These are phyloP conservation scores for Talaromyces sp. DNA, from an alignment of 2,329 filamentous ascomycete species.

Conservation along the genomic window DNA sequence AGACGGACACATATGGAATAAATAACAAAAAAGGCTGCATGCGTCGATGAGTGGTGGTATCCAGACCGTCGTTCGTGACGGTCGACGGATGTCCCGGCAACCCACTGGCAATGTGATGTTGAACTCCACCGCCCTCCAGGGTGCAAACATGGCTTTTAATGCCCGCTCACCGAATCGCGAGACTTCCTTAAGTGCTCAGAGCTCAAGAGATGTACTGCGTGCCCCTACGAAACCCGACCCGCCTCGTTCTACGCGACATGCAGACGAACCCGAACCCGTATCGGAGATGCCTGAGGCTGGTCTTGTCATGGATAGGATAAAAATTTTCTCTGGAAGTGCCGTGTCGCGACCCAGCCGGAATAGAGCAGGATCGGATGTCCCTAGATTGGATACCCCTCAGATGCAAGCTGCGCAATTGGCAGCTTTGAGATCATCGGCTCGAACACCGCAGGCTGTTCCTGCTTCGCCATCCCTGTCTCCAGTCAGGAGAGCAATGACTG, in stretches of 20 bases:
- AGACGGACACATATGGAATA: not conserved
- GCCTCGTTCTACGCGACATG: slow-evolving; percentile 23
- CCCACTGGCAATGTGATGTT: slow-evolving; percentile 23
- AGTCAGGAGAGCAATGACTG: slow-evolving; percentile 3
- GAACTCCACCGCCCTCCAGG: slow-evolving; percentile 33
- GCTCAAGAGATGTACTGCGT: slow-evolving; percentile 23
- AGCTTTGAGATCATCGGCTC: slow-evolving; percentile 29
- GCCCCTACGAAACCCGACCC: slow-evolving; percentile 26
- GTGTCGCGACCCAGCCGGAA: not conserved
- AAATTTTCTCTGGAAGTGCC: slow-evolving; percentile 30
- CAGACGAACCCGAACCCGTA: slow-evolving; percentile 9
- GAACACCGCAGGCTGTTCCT: slow-evolving; percentile 15
- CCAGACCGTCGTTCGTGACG: slow-evolving; percentile 26
- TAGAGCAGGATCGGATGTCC: slow-evolving; percentile 1
- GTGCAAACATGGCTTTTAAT: slow-evolving; percentile 39
- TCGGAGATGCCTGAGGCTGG: slow-evolving; percentile 33
- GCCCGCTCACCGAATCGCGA: slow-evolving; percentile 25
- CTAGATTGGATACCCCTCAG: slow-evolving; percentile 27
- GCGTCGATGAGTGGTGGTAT: slow-evolving; percentile 35
- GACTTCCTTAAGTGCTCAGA: slow-evolving; percentile 22
- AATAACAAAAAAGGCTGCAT: slow-evolving; percentile 5
- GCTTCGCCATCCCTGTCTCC: slow-evolving; percentile 17
- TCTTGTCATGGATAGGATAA: slow-evolving; percentile 42
- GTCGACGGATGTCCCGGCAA: slow-evolving; percentile 31
- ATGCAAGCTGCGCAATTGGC: slow-evolving; percentile 39